A percentile compares a stretch with the other conserved stretches of the same genome.
Evolutionary conservation across 2,329 filamentous ascomycete species (phyloP).

Genomic region (Beauveria sp.): DNA sequence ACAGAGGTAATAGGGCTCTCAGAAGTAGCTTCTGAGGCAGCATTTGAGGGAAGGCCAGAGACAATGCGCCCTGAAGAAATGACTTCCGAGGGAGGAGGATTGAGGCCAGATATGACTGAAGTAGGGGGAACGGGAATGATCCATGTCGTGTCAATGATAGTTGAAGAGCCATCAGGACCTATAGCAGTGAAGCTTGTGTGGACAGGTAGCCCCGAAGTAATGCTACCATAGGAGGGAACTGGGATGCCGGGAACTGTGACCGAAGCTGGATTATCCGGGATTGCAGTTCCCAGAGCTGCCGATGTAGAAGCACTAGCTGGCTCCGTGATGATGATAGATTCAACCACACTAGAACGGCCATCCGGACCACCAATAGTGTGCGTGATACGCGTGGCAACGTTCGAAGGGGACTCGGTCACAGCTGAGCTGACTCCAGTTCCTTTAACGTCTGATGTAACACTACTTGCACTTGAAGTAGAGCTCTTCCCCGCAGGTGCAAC

Average conservation of each 20-base stretch:
- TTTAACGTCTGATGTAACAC: not conserved
- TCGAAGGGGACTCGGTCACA: not conserved
- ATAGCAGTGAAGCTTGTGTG: slow-evolving; percentile 22
- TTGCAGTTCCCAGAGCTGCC: not conserved
- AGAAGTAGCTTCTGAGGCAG: not conserved
- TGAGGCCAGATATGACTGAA: slow-evolving; percentile 11
- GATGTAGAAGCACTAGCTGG: slow-evolving; percentile 7
- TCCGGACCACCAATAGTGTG: slow-evolving; percentile 26
- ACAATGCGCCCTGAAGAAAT: not conserved
- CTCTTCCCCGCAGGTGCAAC: not conserved
- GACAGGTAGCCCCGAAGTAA: slow-evolving; percentile 10
- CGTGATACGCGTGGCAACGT: slow-evolving; percentile 18
- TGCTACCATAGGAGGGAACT: not conserved
- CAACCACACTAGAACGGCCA: slow-evolving; percentile 26
- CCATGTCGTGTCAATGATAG: slow-evolving; percentile 22
- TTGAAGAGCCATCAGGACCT: slow-evolving; percentile 22
- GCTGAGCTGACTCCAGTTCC: not conserved
- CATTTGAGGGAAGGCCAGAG: not conserved
- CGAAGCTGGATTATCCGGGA: not conserved
- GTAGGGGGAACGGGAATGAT: slow-evolving; percentile 15
- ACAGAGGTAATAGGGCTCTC: not conserved
- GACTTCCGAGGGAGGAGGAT: not conserved
- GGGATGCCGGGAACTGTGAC: not conserved
- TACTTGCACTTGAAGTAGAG: not conserved
- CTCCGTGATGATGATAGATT: slow-evolving; percentile 25